Conservation (phyloP, 2,329 filamentous ascomycete genomes). For the Curvularia verruculosa region DNA sequence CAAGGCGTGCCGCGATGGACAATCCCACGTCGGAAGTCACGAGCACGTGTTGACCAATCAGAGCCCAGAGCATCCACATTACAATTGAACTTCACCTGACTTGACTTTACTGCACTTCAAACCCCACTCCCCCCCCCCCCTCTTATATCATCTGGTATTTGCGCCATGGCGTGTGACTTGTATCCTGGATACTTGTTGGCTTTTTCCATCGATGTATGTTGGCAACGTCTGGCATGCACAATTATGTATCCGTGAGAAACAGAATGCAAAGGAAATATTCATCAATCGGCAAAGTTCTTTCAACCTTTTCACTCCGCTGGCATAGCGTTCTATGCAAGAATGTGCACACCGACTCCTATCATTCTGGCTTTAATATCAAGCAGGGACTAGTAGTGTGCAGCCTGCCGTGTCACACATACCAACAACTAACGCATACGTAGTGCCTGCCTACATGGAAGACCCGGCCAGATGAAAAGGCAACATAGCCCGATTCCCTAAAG, state of each 20-base stretch:
- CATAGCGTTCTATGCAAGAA: not conserved
- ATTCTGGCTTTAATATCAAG: not conserved
- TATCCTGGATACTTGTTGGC: not conserved
- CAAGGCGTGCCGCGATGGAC: slow-evolving; percentile 2
- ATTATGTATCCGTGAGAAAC: not conserved
- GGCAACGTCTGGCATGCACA: not conserved
- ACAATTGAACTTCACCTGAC: not conserved
- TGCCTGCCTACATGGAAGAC: not conserved
- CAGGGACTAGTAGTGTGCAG: not conserved
- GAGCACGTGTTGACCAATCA: slow-evolving; percentile 19
- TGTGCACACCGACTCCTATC: not conserved
- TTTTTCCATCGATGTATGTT: not conserved
- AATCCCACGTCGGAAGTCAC: slow-evolving; percentile 10
- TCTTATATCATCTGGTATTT: not conserved
- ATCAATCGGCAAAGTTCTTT: not conserved
- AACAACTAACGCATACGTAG: not conserved
- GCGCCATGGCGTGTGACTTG: not conserved
- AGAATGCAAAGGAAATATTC: not conserved
- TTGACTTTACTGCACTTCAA: not conserved
- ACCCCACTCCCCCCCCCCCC: too few species aligned
- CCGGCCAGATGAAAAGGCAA: not conserved
- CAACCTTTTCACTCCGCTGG: not conserved
- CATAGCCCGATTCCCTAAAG: not conserved
- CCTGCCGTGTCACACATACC: not conserved
- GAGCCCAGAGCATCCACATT: not conserved